Percentiles rank a stretch among this genome's conserved stretches.
Evolutionary conservation across 106 monocot species (phyloP).

Genomic region (Dendrobium officinale): DNA sequence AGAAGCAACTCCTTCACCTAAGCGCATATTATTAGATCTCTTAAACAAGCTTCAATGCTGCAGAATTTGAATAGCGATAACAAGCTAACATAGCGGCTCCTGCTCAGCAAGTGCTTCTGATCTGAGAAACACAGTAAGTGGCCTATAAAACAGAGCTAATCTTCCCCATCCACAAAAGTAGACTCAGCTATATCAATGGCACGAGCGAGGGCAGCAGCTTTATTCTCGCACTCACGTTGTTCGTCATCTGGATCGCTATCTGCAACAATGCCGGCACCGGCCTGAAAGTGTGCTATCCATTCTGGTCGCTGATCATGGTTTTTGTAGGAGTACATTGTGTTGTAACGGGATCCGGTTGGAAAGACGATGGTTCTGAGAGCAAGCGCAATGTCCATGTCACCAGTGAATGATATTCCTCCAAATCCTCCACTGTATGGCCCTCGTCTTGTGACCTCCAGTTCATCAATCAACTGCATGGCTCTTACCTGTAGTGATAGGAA

Average conservation of each 20-base stretch:
- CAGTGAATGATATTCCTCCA: slow-evolving; percentile 33
- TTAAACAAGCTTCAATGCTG: background rate
- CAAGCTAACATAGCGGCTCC: background rate
- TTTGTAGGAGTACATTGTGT: slow-evolving; percentile 14
- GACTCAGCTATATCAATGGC: slow-evolving; percentile 69
- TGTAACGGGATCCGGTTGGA: slow-evolving; percentile 1
- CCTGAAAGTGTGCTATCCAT: slow-evolving; percentile 34
- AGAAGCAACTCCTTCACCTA: too few relatives aligned
- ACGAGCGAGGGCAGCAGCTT: slow-evolving; percentile 59
- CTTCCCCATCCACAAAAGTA: slow-evolving; percentile 26
- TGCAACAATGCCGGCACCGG: slow-evolving; percentile 75
- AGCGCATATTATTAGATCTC: too few relatives aligned
- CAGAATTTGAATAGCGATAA: background rate
- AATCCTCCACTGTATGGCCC: slow-evolving; percentile 65
- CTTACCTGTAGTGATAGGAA: slow-evolving; percentile 27
- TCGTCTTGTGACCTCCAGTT: slow-evolving; percentile 46
- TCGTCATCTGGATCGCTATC: slow-evolving; percentile 66
- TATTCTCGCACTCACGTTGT: slow-evolving; percentile 64
- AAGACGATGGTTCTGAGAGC: slow-evolving; percentile 14
- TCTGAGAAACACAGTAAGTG: background rate
- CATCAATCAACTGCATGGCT: slow-evolving; percentile 60
- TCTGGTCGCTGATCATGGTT: slow-evolving; percentile 2
- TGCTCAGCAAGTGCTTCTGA: background rate
- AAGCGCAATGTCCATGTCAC: slow-evolving; percentile 20
- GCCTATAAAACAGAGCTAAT: background rate